A percentile compares a stretch with the other conserved stretches of the same genome.
Evolutionary conservation across 495 filamentous ascomycete genomes (phyloP).

Genomic region (Hypoxylon fuscum): DNA sequence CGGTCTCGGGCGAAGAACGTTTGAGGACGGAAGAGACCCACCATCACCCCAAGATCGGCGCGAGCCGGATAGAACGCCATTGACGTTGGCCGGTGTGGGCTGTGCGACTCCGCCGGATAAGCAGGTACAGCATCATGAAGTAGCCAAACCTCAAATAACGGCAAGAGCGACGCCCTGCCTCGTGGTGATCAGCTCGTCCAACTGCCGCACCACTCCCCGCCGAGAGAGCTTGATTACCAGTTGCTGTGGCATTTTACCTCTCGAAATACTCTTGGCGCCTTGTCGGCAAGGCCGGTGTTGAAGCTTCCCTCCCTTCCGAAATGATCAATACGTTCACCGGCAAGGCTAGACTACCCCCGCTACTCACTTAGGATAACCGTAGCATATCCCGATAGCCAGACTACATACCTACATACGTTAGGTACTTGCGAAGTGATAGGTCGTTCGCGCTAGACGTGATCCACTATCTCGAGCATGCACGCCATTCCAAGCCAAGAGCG

Average conservation of each 20-base stretch:
- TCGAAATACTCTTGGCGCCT: too few relatives aligned
- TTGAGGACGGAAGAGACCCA: background rate
- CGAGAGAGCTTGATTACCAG: too few relatives aligned
- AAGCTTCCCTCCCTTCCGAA: background rate
- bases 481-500: constrained; percentile 13
- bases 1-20: too few relatives aligned
- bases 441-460: constrained; percentile 6
- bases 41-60: background rate
- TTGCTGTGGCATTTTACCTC: too few relatives aligned
- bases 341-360: too few relatives aligned
- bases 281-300: background rate
- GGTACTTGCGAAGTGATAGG: constrained; percentile 1
- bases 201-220: too few relatives aligned
- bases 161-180: background rate
- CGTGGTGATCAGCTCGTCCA: too few relatives aligned
- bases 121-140: background rate
- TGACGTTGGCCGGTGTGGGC: background rate
- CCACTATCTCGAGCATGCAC: constrained; percentile 8
- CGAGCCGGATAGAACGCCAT: background rate
- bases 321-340: background rate
- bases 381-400: background rate
- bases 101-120: background rate
- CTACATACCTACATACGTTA: too few relatives aligned
- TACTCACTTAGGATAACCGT: too few relatives aligned
- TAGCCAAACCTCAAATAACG: background rate